Evolutionary conservation across 495 filamentous ascomycete species (phyloP).

Genomic region (Cercophora scortea): DNA sequence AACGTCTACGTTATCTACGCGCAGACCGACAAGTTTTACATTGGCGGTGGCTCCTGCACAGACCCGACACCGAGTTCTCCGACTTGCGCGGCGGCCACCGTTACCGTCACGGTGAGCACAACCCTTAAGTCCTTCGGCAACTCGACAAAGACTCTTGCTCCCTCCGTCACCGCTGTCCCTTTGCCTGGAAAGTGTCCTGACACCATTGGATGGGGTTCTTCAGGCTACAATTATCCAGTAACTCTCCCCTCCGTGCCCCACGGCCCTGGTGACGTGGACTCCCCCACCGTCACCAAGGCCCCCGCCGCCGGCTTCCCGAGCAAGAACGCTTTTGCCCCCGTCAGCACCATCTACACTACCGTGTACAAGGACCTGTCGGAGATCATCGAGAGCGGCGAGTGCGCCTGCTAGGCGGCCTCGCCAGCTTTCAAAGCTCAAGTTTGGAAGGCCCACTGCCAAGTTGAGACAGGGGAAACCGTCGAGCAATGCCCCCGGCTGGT

Average conservation of each 20-base stretch:
- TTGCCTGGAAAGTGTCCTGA: conserved; percentile 16
- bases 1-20: conserved; percentile 44
- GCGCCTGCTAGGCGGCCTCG: conserved; percentile 1
- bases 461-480: too few species aligned
- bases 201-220: conserved; percentile 19
- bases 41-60: conserved; percentile 17
- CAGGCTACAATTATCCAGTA: conserved; percentile 18
- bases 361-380: conserved; percentile 20
- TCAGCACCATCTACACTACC: conserved; percentile 19
- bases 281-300: conserved; percentile 5
- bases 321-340: conserved; percentile 2
- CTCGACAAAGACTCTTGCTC: conserved; percentile 5
- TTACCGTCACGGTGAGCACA: conserved; percentile 24
- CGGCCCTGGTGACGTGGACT: background rate
- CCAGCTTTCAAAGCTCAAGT: too few species aligned
- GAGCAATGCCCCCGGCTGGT: too few species aligned
- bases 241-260: conserved; percentile 10
- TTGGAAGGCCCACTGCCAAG: too few species aligned
- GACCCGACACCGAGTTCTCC: conserved; percentile 7
- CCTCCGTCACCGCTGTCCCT: conserved; percentile 1
- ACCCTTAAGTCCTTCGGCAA: conserved; percentile 9
- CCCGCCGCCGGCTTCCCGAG: background rate
- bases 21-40: conserved; percentile 34
- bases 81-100: conserved; percentile 18
- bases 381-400: conserved; percentile 6